Percentiles rank a stretch among this genome's conserved stretches.
Conservation (phyloP, 495 filamentous ascomycete species). For the Hypoxylon fuscum region DNA sequence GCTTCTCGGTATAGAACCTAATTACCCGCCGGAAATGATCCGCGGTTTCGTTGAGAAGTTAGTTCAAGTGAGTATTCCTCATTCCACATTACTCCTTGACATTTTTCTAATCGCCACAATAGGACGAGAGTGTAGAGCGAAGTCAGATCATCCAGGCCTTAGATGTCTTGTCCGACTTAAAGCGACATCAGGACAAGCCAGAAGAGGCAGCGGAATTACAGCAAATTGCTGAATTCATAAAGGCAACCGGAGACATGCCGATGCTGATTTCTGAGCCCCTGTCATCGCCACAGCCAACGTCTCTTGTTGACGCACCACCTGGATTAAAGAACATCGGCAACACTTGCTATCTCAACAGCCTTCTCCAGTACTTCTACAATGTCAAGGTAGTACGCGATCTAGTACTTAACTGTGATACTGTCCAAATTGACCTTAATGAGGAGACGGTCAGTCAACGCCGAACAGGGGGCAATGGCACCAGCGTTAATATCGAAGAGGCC, state of each 20-base stretch:
- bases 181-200: slow-evolving; percentile 19
- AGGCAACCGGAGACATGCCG: slow-evolving; percentile 11
- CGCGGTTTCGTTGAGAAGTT: slow-evolving; percentile 25
- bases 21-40: slow-evolving; percentile 42
- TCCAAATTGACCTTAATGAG: slow-evolving; percentile 68
- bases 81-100: background rate
- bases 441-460: slow-evolving; percentile 67
- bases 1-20: slow-evolving; percentile 25
- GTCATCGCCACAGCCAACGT: slow-evolving; percentile 4
- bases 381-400: slow-evolving; percentile 83
- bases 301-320: slow-evolving; percentile 23
- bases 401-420: slow-evolving; percentile 74
- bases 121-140: slow-evolving; percentile 30
- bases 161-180: slow-evolving; percentile 39
- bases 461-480: slow-evolving; percentile 61
- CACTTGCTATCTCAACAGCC: slow-evolving; percentile 97
- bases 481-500: slow-evolving; percentile 51
- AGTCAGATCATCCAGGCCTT: slow-evolving; percentile 36
- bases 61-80: slow-evolving; percentile 20
- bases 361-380: slow-evolving; percentile 94
- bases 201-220: slow-evolving; percentile 34
- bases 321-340: slow-evolving; percentile 94
- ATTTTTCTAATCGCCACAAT: slow-evolving; percentile 2
- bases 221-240: slow-evolving; percentile 37
- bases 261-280: slow-evolving; percentile 5